Conservation (phyloP, 441 rosid species). For the Syzygium malaccense region DNA sequence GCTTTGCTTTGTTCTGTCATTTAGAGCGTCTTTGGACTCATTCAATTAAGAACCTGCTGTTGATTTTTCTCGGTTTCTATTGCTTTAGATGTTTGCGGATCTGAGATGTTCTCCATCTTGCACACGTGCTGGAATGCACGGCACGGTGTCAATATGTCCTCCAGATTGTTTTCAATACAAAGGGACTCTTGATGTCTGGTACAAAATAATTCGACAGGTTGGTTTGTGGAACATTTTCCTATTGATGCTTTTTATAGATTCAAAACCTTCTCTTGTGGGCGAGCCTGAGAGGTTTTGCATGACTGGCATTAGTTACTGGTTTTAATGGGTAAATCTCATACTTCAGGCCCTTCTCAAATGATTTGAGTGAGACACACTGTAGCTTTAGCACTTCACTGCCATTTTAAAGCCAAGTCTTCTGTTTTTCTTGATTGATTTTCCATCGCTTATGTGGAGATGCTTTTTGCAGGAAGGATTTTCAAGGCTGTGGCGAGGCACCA, state of each 20-base stretch:
- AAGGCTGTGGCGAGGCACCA: conserved; percentile 97
- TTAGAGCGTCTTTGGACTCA: background rate
- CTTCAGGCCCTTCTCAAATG: background rate
- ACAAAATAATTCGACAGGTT: conserved; percentile 92
- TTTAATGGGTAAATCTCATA: background rate
- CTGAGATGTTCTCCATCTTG: conserved; percentile 94
- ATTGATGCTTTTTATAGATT: background rate
- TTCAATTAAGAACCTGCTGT: background rate
- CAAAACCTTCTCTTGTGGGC: background rate
- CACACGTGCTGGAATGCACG: conserved; percentile 95
- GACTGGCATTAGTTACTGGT: background rate
- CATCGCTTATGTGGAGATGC: background rate
- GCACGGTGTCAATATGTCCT: conserved; percentile 95
- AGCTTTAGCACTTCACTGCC: background rate
- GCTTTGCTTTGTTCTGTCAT: background rate
- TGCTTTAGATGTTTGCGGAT: conserved; percentile 83
- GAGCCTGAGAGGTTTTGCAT: background rate
- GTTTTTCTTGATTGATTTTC: background rate
- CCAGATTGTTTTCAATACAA: conserved; percentile 98
- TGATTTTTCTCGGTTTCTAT: background rate
- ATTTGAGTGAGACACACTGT: background rate
- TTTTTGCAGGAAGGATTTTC: conserved; percentile 73
- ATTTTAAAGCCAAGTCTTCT: background rate
- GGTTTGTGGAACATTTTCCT: background rate
- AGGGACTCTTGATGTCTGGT: conserved; percentile 89